Percentiles rank a stretch among this genome's conserved stretches.
These are phyloP conservation scores for Juglanconis juglandina DNA, from an alignment of 2,329 filamentous ascomycete species.

Conservation along the genomic window DNA sequence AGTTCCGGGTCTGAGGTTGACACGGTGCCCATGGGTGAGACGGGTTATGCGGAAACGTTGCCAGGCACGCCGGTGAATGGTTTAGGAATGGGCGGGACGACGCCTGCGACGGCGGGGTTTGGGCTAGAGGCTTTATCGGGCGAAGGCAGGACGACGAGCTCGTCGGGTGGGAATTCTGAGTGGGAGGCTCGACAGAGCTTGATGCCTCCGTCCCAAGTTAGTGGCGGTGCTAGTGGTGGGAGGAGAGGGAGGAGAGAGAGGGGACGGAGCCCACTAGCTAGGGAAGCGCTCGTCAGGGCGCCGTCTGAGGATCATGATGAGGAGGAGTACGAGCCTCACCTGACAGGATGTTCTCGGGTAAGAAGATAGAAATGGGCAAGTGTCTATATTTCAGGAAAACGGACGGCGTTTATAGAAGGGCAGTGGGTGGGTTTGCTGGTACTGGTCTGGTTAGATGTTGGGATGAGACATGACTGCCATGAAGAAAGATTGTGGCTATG, in stretches of 20 bases:
- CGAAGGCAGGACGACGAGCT: neutral
- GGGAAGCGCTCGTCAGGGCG: slow-evolving; percentile 7
- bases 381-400: neutral
- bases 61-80: slow-evolving; percentile 15
- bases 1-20: neutral
- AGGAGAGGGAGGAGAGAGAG: neutral
- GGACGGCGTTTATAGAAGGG: neutral
- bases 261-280: slow-evolving; percentile 11
- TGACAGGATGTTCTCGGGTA: neutral
- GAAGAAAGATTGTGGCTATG: no score
- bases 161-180: neutral
- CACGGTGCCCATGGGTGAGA: slow-evolving; percentile 1
- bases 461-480: no score
- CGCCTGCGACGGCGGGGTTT: neutral
- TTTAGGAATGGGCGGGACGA: neutral
- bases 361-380: neutral
- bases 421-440: no score
- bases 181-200: neutral
- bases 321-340: neutral
- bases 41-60: slow-evolving; percentile 17
- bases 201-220: neutral
- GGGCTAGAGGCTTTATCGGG: neutral
- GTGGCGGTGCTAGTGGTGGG: no score
- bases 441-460: no score
- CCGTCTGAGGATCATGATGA: slow-evolving; percentile 14